Conservation (phyloP, 2,329 filamentous ascomycete species). For the Apiospora aurea region DNA sequence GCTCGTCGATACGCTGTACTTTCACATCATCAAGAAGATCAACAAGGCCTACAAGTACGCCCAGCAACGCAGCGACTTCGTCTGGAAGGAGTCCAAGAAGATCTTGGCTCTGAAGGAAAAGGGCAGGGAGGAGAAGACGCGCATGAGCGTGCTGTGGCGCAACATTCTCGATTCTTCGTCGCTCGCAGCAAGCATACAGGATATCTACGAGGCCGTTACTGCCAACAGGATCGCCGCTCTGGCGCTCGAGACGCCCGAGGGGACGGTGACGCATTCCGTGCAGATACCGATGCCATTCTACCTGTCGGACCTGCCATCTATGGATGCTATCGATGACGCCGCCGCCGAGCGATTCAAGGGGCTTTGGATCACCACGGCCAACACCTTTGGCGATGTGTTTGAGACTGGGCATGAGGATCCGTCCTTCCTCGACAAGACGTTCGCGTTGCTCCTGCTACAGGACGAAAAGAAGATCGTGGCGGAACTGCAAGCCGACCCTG, state of each 20-base stretch:
- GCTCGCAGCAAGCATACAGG: slow-evolving; percentile 81
- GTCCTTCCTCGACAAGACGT: slow-evolving; percentile 80
- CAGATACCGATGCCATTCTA: slow-evolving; percentile 73
- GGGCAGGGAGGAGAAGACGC: slow-evolving; percentile 68
- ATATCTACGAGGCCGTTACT: slow-evolving; percentile 82
- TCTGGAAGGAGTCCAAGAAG: slow-evolving; percentile 87
- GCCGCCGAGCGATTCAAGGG: slow-evolving; percentile 72
- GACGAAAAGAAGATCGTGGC: slow-evolving; percentile 78
- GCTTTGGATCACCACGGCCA: slow-evolving; percentile 87
- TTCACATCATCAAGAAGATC: slow-evolving; percentile 89
- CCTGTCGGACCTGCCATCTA: slow-evolving; percentile 72
- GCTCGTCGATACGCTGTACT: slow-evolving; percentile 79
- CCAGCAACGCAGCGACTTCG: slow-evolving; percentile 87
- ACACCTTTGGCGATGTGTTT: slow-evolving; percentile 70
- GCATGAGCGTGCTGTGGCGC: slow-evolving; percentile 72
- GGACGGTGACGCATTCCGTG: slow-evolving; percentile 66
- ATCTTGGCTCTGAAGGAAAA: slow-evolving; percentile 85
- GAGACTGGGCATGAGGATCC: slow-evolving; percentile 59
- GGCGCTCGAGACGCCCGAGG: slow-evolving; percentile 70
- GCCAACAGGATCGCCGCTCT: slow-evolving; percentile 86
- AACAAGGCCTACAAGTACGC: slow-evolving; percentile 93
- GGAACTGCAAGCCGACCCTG: slow-evolving; percentile 78
- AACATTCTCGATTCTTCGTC: slow-evolving; percentile 77
- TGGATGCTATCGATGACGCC: slow-evolving; percentile 63
- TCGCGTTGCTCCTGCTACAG: slow-evolving; percentile 83